Evolutionary conservation across 1,139 yeast genomes (phyloP).

Genomic region (Kurtzmaniella quercitrusa): DNA sequence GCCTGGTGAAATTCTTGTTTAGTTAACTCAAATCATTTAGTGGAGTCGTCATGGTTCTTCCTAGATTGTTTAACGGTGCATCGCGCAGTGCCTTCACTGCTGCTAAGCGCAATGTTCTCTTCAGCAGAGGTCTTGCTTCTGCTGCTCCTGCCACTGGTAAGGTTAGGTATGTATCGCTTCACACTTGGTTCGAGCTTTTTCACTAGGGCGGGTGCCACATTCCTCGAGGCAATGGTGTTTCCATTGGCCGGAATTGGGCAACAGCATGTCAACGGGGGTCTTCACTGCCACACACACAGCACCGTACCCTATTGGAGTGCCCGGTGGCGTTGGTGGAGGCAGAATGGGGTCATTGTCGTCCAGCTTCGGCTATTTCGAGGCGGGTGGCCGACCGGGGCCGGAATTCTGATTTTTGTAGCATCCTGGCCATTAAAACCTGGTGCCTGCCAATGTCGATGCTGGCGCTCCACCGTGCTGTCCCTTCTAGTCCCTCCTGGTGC

Average conservation of each 20-base stretch:
- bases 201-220: not conserved
- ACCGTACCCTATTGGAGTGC: too few species aligned
- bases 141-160: constrained; percentile 83
- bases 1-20: constrained; percentile 4
- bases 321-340: too few species aligned
- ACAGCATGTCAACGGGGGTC: not conserved
- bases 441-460: too few species aligned
- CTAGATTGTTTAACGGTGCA: constrained; percentile 88
- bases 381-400: not conserved
- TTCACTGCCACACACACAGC: not conserved
- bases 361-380: not conserved
- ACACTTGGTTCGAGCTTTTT: not conserved
- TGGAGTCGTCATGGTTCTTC: constrained; percentile 54
- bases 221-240: not conserved
- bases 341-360: not conserved
- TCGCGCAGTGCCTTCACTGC: constrained; percentile 89
- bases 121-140: constrained; percentile 82
- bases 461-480: too few species aligned
- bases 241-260: not conserved
- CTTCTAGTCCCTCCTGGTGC: not conserved
- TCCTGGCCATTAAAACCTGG: not conserved
- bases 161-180: constrained; percentile 77
- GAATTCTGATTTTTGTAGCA: not conserved
- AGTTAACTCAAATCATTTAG: constrained; percentile 7
- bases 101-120: constrained; percentile 76